Conservation (phyloP, 176 grass and related monocot species). For the Oropetium thomaeum region DNA sequence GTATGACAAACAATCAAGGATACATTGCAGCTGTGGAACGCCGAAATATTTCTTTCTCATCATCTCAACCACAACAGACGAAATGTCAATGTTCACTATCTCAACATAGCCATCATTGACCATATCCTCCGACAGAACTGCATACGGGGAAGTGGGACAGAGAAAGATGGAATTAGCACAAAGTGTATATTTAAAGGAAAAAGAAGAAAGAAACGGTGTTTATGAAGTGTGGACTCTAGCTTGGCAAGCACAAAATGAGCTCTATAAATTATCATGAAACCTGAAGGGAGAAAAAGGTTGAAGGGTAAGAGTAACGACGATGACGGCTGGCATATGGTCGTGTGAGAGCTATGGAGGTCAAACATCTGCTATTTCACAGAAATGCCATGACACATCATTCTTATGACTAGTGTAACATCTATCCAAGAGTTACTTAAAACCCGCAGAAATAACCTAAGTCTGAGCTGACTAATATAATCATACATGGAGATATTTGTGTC, state of each 20-base stretch:
- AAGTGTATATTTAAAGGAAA: background rate
- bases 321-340: background rate
- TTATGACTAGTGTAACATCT: background rate
- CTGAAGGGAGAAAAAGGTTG: background rate
- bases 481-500: background rate
- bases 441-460: background rate
- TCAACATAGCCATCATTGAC: slow-evolving; percentile 74
- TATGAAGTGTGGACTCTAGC: background rate
- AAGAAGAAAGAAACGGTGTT: background rate
- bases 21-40: slow-evolving; percentile 87
- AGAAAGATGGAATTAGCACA: slow-evolving; percentile 18
- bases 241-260: background rate
- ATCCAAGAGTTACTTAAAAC: background rate
- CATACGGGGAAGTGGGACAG: slow-evolving; percentile 6
- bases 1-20: slow-evolving; percentile 30
- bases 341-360: background rate
- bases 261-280: background rate
- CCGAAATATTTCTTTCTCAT: slow-evolving; percentile 81
- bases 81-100: slow-evolving; percentile 94
- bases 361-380: background rate
- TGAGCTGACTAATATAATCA: background rate
- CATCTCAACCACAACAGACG: slow-evolving; percentile 85
- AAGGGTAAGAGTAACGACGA: background rate
- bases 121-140: slow-evolving; percentile 99
- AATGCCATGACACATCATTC: background rate